phyloP scores from a whole-genome alignment of 164 flowering plant genomes.

The Akebia trifoliata region DNA sequence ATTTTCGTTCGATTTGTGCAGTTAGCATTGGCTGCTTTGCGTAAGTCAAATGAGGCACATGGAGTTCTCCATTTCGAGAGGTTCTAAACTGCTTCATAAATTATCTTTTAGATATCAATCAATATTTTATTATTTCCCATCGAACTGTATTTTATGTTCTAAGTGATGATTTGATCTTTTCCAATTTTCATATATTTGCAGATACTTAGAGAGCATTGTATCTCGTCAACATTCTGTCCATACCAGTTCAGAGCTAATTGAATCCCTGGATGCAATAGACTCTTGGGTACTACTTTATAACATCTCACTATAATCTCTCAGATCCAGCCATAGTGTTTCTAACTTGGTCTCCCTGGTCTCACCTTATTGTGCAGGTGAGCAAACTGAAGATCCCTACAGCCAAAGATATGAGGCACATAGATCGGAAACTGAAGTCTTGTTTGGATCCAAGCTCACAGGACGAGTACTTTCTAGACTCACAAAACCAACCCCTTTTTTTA shows the following conservation, averaged over 20 bases:
- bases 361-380: conserved; percentile 42
- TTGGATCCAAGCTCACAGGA: conserved; percentile 81
- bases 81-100: conserved; percentile 30
- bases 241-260: conserved; percentile 45
- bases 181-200: conserved; percentile 28
- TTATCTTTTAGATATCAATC: conserved; percentile 1
- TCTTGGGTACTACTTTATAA: conserved; percentile 40
- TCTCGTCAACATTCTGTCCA: conserved; percentile 57
- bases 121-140: background rate
- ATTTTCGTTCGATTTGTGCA: conserved; percentile 26
- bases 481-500: too few species aligned
- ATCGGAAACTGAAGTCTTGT: conserved; percentile 83
- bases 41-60: conserved; percentile 55
- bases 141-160: background rate
- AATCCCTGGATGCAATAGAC: conserved; percentile 51
- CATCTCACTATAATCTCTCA: background rate
- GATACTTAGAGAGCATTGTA: conserved; percentile 58
- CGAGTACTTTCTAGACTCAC: conserved; percentile 41
- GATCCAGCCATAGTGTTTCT: background rate
- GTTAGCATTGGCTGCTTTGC: conserved; percentile 93
- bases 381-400: conserved; percentile 55
- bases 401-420: conserved; percentile 89
- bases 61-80: conserved; percentile 72
- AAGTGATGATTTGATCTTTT: conserved; percentile 5
- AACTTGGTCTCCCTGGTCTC: too few species aligned